Base-by-base conservation (phyloP, 202 grass and related monocot species). In the Elaeis oleifera region DNA sequence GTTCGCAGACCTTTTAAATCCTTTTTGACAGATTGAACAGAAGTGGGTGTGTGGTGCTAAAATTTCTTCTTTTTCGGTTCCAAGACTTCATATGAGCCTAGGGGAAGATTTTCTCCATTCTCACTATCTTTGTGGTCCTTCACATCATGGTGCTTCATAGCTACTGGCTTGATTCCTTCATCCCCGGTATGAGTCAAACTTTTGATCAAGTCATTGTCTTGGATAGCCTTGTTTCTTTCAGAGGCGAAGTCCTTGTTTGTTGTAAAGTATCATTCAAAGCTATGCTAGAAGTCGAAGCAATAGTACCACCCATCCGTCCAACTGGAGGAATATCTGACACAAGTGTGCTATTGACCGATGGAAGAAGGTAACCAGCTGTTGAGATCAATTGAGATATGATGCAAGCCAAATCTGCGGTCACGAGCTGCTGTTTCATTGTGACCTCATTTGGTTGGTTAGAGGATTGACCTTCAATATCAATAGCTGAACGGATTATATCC, bases 31-130 rank as follows among this genome's bases (percentile, higher is more conserved):
- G 24, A 95, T 95, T 36, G 73, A 2, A 53, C 90, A 95, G 32
- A 95, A 86, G 24, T 95, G 90, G 0, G 85, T 84, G 55, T 95
- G 85, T 0, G 90, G 90, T 1, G 90, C 90, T 64, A 95, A 59
- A 53, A 95, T 95, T 60, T 95, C 85, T 29, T 95, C 90, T 76
- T 84, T 79, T 95, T 82, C 16, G 79, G 78, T 62, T 95, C 85
- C 75, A 95, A 57, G 18, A 95, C 49, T 56, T 95, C 80, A 21
- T 86, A 95, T 17, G 74, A 67, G 17, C 71, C 82, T 9, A 59
- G 60, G 0, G 64, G 64, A 50, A 81, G 75, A 60, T 31, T 74
- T 18, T 95, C 82, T 63, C 64, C 82, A 53, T 78, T 82, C 50
- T 70, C 53, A 64, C 70, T 77, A 81, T 96, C 92, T 69, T 91